Base-by-base conservation (phyloP, 2,329 filamentous ascomycete species). In the Neoarthrinium moseri region DNA sequence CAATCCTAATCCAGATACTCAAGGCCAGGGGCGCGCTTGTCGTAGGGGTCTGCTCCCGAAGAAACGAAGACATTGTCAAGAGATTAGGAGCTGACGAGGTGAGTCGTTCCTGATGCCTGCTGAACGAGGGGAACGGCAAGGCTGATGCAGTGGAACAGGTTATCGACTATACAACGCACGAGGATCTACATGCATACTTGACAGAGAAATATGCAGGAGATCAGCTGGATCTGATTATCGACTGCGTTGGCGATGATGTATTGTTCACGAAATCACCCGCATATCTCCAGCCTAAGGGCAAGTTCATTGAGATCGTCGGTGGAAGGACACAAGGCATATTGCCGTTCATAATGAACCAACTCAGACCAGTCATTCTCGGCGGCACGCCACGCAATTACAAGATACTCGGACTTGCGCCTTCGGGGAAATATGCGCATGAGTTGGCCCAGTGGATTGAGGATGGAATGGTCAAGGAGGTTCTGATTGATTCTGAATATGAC, bases 301-400 rank as follows among this genome's bases (percentile, higher is more conserved):
- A 27, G 32, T 47, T 66, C 45, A 41, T 67, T 43, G 60, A 52
- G 43, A 64, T 67, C 26, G 63, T 62, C 1, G 65, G 65, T 23
- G 65, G 64, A 0, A 48, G 51, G 15, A 53, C 56, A 2, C 57
- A 61, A 32, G 63, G 62, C 6, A 43, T 63, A 1, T 44, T 58
- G 3, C 58, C 61, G 1, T 60, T 62, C 42, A 29, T 67, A 8
- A 52, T 52, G 42, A 63, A 67, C 51, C 62, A 60, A 40, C 34
- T 67, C 15, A 37, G 59, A 21, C 65, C 65, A 2, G 49, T 54
- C 1, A 39, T 58, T 2, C 47, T 68, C 3, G 65, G 65, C 4
- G 62, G 65, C 11, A 60, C 57, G 8, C 56, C 62, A 6, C 56
- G 65, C 4, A 45, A 37, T 7, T 68, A 57, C 49, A 49, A 57